Evolutionary conservation across 176 grass and related monocot genomes (phyloP), one percentile per base, ranked within the genome.

Genomic region (Carex scoparia): DNA sequence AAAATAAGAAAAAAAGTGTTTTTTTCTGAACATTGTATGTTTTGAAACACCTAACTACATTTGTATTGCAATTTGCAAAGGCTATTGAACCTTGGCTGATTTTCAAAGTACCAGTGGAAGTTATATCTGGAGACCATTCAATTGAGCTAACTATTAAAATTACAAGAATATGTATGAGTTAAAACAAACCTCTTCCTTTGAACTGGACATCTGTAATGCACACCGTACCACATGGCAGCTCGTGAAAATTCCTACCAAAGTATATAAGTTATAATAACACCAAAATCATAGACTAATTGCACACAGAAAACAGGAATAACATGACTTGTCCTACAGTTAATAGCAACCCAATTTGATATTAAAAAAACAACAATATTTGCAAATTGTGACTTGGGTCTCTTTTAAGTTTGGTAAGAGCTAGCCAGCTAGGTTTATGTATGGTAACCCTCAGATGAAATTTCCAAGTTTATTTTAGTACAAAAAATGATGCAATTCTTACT

Each of bases 181-280:
- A 81, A 78, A 78, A 27, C 89, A 71, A 32, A 93, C 95, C 95
- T 93, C 95, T 93, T 90, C 95, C 95, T 88, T 92, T 95, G 85
- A 89, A 88, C 78, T 98, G 95, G 51, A 91, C 67, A 13, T 94
- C 93, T 1, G 95, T 80, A 28, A 94, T 79, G 61, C 95, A 98
- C 5, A 94, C 95, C 16, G 86, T 88, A 82, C 95, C 95, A 19
- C 93, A 69, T 7, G 95, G 95, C 2, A 98, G 89, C 71, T 93
- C 94, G 16, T 61, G 75, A 71, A 95, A 95, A 61, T 98, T 98
- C 85, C 95, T 98, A 80, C 30, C 28, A 15, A 68, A 58, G 23
- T 35, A 65, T 59, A 38, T 4, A 86, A 46, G 65, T 53, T 64
- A 46, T 19, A 80, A 68, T 58, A 19, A 58, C 12, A 68, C 19